Conservation (phyloP, 2,329 filamentous ascomycete genomes). For the Claviceps africana region DNA sequence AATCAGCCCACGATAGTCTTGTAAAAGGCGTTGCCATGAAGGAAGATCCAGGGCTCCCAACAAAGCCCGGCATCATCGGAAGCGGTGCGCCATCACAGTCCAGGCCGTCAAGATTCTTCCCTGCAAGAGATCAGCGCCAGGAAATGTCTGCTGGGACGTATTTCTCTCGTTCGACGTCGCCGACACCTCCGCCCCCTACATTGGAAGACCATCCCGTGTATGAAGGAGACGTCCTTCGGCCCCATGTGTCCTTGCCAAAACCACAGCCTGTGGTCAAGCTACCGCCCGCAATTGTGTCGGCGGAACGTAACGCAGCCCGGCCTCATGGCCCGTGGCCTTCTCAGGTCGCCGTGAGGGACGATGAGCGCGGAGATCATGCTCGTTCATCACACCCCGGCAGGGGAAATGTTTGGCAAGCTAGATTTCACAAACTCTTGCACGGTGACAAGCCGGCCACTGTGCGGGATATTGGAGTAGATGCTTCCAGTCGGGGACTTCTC, state of each 20-base stretch:
- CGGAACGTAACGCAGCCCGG: conserved; percentile 13
- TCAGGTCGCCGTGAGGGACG: conserved; percentile 19
- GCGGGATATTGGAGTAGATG: conserved; percentile 48
- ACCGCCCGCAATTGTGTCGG: conserved; percentile 38
- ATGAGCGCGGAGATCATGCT: conserved; percentile 11
- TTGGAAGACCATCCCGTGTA: conserved; percentile 59
- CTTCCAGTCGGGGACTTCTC: conserved; percentile 52
- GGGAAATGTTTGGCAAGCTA: conserved; percentile 58
- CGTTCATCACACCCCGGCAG: conserved; percentile 11
- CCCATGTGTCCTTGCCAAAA: conserved; percentile 55
- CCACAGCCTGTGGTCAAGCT: conserved; percentile 68
- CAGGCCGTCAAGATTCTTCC: conserved; percentile 49
- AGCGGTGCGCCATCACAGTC: conserved; percentile 27
- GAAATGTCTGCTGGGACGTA: conserved; percentile 24
- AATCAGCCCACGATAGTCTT: conserved; percentile 15
- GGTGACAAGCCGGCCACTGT: conserved; percentile 47
- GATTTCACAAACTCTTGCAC: conserved; percentile 66
- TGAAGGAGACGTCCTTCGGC: conserved; percentile 48
- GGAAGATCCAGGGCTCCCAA: conserved; percentile 12
- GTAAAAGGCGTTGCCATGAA: conserved; percentile 6
- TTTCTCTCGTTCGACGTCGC: conserved; percentile 36
- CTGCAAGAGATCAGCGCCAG: conserved; percentile 33
- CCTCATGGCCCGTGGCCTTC: conserved; percentile 22
- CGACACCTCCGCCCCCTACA: conserved; percentile 59
- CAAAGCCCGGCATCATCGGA: conserved; percentile 16